Evolutionary conservation across 2,329 filamentous ascomycete genomes (phyloP).

Genomic region (Hawksworthiomyces lignivorus): DNA sequence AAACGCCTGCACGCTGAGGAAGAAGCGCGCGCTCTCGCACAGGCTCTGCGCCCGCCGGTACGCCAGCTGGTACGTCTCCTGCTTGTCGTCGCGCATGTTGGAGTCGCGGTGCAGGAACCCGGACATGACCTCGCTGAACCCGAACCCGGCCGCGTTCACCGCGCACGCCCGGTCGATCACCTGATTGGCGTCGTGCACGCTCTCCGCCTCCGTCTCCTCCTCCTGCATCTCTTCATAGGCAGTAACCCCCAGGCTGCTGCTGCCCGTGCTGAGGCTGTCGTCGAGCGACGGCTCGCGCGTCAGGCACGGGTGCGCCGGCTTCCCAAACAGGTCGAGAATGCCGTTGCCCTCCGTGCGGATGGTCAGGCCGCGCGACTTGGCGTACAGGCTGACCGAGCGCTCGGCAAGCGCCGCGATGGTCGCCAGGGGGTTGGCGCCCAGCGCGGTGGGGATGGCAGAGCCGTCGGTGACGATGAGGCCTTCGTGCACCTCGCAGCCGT

Average conservation of each 20-base stretch:
- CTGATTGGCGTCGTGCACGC: slow-evolving; percentile 27
- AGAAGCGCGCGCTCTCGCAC: slow-evolving; percentile 50
- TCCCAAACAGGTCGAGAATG: slow-evolving; percentile 46
- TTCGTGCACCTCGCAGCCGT: slow-evolving; percentile 40
- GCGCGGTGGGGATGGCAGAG: slow-evolving; percentile 51
- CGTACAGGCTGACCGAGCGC: slow-evolving; percentile 48
- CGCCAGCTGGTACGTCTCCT: slow-evolving; percentile 45
- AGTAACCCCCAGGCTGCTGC: slow-evolving; percentile 5
- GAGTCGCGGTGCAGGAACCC: slow-evolving; percentile 47
- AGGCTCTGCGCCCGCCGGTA: slow-evolving; percentile 44
- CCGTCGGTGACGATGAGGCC: slow-evolving; percentile 57
- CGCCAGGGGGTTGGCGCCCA: slow-evolving; percentile 60
- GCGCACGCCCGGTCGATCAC: slow-evolving; percentile 35
- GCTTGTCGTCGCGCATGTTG: slow-evolving; percentile 34
- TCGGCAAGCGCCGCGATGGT: slow-evolving; percentile 64
- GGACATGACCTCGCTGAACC: slow-evolving; percentile 58
- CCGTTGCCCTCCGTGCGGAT: slow-evolving; percentile 40
- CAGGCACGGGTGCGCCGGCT: slow-evolving; percentile 31
- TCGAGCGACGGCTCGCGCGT: slow-evolving; percentile 10
- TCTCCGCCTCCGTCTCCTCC: slow-evolving; percentile 26
- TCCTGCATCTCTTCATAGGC: slow-evolving; percentile 21
- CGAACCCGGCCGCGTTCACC: slow-evolving; percentile 41
- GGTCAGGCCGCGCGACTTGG: slow-evolving; percentile 29
- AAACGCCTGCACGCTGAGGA: slow-evolving; percentile 50
- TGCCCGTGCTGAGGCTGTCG: slow-evolving; percentile 6